A percentile compares a stretch with the other conserved stretches of the same genome.
These are phyloP conservation scores for Clarireedia paspali DNA, from an alignment of 2,329 filamentous ascomycete species.

Conservation along the genomic window DNA sequence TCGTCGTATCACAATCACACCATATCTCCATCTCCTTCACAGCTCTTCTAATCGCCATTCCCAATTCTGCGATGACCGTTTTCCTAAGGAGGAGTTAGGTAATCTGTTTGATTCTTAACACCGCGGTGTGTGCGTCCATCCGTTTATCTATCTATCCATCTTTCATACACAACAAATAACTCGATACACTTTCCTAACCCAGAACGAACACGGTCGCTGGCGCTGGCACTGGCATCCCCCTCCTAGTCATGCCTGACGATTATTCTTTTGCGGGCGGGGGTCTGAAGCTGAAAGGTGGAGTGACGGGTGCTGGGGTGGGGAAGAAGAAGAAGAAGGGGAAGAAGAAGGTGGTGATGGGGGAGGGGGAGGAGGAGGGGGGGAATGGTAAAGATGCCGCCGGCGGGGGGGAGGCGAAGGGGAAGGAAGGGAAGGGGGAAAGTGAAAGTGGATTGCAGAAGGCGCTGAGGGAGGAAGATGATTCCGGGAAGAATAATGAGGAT, in stretches of 20 bases:
- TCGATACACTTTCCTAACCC: too few species aligned
- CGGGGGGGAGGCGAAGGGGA: constrained; percentile 59
- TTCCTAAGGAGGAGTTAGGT: too few species aligned
- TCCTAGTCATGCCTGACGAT: constrained; percentile 61
- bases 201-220: too few species aligned
- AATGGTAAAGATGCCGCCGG: constrained; percentile 64
- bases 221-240: too few species aligned
- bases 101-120: too few species aligned
- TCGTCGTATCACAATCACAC: neutral
- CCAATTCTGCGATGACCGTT: too few species aligned
- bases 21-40: too few species aligned
- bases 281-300: constrained; percentile 77
- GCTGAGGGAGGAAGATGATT: constrained; percentile 22
- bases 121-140: too few species aligned
- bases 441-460: constrained; percentile 38
- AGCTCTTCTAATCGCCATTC: too few species aligned
- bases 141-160: too few species aligned
- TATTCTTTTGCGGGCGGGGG: constrained; percentile 64
- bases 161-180: too few species aligned
- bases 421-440: constrained; percentile 31
- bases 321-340: constrained; percentile 49
- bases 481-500: constrained; percentile 6
- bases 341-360: constrained; percentile 28
- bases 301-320: constrained; percentile 54
- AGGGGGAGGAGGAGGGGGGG: constrained; percentile 30